phyloP scores from a whole-genome alignment of 192 early-diverging fungal species.

The Cladochytrium replicatum region DNA sequence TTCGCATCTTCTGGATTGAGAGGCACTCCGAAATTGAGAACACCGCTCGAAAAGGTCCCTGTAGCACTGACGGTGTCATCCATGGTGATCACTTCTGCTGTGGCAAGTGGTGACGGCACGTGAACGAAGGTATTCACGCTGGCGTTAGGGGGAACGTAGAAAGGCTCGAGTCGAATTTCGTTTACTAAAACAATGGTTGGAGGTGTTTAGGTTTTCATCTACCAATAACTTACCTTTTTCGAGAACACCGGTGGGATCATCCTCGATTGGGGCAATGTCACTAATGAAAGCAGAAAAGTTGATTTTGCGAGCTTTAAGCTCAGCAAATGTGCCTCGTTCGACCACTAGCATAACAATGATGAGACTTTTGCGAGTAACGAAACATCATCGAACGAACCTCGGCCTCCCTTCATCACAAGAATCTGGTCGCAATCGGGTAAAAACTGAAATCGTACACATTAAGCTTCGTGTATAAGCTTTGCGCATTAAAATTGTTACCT shows the following conservation, averaged over 20 bases:
- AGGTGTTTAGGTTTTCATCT: background rate
- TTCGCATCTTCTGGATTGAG: no score
- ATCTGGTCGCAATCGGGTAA: conserved; percentile 49
- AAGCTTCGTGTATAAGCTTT: background rate
- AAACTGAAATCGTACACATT: conserved; percentile 27
- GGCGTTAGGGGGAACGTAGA: background rate
- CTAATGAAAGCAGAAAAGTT: conserved; percentile 55
- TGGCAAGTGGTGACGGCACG: conserved; percentile 24
- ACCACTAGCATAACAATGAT: conserved; percentile 16
- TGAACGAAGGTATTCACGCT: background rate
- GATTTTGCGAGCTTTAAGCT: conserved; percentile 53
- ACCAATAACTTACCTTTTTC: conserved; percentile 14
- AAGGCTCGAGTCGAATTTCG: conserved; percentile 25
- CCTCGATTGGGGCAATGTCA: conserved; percentile 51
- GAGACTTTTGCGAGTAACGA: background rate
- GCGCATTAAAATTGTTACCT: no score
- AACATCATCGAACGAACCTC: conserved; percentile 2
- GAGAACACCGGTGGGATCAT: conserved; percentile 29
- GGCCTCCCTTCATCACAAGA: conserved; percentile 57
- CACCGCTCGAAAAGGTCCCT: conserved; percentile 1
- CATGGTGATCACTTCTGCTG: conserved; percentile 17
- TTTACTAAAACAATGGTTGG: conserved; percentile 13
- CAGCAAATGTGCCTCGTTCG: conserved; percentile 47
- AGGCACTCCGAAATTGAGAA: background rate
- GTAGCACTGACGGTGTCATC: conserved; percentile 1